A percentile compares a stretch with the other conserved stretches of the same genome.
phyloP scores from a whole-genome alignment of 2,329 filamentous ascomycete genomes.

The Colletotrichum eleusines region DNA sequence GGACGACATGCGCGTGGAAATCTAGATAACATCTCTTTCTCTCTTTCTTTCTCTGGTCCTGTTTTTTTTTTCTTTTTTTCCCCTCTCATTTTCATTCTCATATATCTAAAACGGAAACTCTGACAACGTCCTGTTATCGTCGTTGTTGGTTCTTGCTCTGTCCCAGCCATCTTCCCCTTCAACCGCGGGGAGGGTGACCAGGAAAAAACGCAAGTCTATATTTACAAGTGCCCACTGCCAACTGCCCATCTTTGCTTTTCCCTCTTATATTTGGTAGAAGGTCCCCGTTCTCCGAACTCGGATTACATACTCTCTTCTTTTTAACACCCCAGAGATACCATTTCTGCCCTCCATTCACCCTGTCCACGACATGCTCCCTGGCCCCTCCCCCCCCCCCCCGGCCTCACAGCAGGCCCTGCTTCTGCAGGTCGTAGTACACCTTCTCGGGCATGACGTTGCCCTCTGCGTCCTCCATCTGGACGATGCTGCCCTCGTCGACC shows the following conservation, averaged over 20 bases:
- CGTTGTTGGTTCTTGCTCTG: not conserved
- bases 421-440: conserved; percentile 95
- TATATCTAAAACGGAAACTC: not conserved
- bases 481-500: conserved; percentile 82
- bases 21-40: not conserved
- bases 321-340: not conserved
- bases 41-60: too few relatives aligned
- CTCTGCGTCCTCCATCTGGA: conserved; percentile 98
- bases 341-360: not conserved
- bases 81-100: not conserved
- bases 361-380: too few relatives aligned
- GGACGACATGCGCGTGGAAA: not conserved
- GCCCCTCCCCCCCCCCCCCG: too few relatives aligned
- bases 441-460: conserved; percentile 99
- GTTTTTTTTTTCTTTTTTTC: too few relatives aligned
- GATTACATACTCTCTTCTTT: conserved; percentile 6
- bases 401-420: conserved; percentile 82
- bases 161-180: not conserved
- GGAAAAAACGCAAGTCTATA: not conserved
- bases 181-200: not conserved
- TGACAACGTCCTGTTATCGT: not conserved
- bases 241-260: not conserved
- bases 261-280: not conserved
- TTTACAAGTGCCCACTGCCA: not conserved
- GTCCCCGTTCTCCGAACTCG: too few relatives aligned